Evolutionary conservation across 306 rosid species (phyloP).

Genomic region (Quercus agrifolia): DNA sequence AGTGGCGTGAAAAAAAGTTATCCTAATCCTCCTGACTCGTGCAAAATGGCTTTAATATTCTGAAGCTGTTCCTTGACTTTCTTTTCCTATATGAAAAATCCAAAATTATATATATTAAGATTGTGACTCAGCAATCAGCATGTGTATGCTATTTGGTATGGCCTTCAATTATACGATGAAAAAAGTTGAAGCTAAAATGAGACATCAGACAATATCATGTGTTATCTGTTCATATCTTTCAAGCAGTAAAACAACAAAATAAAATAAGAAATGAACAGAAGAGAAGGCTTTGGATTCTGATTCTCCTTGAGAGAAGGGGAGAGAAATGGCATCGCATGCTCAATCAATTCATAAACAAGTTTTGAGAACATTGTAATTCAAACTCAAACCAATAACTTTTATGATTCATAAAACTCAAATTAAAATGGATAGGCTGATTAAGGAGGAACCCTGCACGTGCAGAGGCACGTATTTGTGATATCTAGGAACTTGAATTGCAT

Average conservation of each 20-base stretch:
- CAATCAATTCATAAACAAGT: not conserved
- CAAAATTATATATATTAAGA: too few species aligned
- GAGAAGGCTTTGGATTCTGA: slow-evolving; percentile 25
- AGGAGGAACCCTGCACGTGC: slow-evolving; percentile 22
- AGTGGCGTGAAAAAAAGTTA: too few species aligned
- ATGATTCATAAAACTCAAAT: not conserved
- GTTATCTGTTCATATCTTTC: too few species aligned
- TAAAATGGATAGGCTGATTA: not conserved
- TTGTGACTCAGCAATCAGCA: too few species aligned
- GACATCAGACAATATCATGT: too few species aligned
- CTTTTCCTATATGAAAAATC: too few species aligned
- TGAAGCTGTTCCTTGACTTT: too few species aligned
- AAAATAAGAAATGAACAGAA: not conserved
- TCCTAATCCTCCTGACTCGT: too few species aligned
- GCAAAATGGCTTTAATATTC: too few species aligned
- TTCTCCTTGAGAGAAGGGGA: not conserved
- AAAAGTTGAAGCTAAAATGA: too few species aligned
- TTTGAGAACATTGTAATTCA: not conserved
- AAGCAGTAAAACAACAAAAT: not conserved
- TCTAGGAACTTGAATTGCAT: not conserved
- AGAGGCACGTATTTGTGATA: not conserved
- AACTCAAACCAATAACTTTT: not conserved
- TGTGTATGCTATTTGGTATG: too few species aligned
- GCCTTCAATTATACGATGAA: too few species aligned
- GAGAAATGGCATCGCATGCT: not conserved